Base-by-base conservation (phyloP, 495 filamentous ascomycete species). In the Podospora sp. region DNA sequence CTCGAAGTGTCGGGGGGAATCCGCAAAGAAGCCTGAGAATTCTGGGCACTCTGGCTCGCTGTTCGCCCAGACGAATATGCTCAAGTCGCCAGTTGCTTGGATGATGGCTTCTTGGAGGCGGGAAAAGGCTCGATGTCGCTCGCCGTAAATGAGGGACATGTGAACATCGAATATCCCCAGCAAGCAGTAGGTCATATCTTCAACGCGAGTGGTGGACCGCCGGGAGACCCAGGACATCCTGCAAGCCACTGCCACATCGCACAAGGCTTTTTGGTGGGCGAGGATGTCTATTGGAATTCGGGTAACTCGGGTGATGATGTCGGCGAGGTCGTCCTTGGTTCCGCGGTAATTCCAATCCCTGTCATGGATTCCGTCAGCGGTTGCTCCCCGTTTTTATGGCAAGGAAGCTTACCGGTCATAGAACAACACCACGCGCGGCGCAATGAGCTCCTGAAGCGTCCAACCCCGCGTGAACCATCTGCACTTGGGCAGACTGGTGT, bases 141-240 rank as follows among this genome's bases (percentile, higher is more conserved):
- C 56, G n/a, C 56, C 56, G 26, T 59, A 59, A n/a, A 59, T 33
- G 4, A 59, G 25, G 18, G 56, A 26, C 56, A 59, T 59, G 56
- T 33, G 22, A n/a, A 59, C 56, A 7, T 33, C 56, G n/a, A 59
- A 59, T 6, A 59, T 27, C 16, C 56, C 56, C 12, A 59, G 16
- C 22, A 59, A 22, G 18, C 56, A 59, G 25, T 59, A 59, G 21
- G 56, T 25, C 18, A 33, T 59, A 18, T 59, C 56, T 33, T 59
- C 56, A 5, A 33, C 56, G 4, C 56, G 56, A 14, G 56, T 59
- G 1, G 26, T 59, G 22, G 2, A 7, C n/a, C 56, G 24, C 1
- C 18, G 18, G 16, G 56, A 22, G 1, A 25, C 56, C 56, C 56
- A 59, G 12, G 56, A 59, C 56, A 59, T 59, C 56, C 56, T 27